phyloP scores from a whole-genome alignment of 2,329 filamentous ascomycete genomes.

The Apiospora kogelbergensis region DNA sequence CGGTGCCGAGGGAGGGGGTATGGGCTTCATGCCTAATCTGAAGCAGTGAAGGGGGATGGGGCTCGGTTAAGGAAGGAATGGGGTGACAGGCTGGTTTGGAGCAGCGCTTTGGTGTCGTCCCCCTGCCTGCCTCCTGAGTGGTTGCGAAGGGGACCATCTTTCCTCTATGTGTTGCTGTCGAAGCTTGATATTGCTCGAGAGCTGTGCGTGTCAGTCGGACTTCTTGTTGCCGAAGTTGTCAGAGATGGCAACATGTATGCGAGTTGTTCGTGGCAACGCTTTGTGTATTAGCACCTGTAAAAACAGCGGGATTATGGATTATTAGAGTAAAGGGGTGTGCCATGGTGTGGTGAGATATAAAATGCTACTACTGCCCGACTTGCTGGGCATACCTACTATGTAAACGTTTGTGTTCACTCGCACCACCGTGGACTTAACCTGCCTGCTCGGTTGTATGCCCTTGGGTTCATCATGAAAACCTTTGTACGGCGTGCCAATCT shows the following conservation, averaged over 20 bases:
- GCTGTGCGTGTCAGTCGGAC: background rate
- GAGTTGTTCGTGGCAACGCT: background rate
- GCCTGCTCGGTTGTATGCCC: background rate
- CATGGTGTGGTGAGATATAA: background rate
- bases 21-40: slow-evolving; percentile 57
- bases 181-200: background rate
- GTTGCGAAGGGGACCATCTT: background rate
- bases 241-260: background rate
- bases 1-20: slow-evolving; percentile 48
- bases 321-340: background rate
- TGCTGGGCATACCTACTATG: background rate
- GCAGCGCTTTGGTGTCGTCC: background rate
- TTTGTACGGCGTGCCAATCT: background rate
- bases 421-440: background rate
- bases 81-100: background rate
- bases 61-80: background rate
- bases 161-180: background rate
- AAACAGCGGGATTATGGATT: background rate
- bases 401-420: background rate
- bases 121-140: too few species aligned
- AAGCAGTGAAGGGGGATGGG: background rate
- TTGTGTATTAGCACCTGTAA: slow-evolving; percentile 6
- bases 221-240: background rate
- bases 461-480: background rate
- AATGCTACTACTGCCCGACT: background rate